Base-by-base conservation (phyloP, 2,329 filamentous ascomycete genomes). In the Penicillium sp. region DNA sequence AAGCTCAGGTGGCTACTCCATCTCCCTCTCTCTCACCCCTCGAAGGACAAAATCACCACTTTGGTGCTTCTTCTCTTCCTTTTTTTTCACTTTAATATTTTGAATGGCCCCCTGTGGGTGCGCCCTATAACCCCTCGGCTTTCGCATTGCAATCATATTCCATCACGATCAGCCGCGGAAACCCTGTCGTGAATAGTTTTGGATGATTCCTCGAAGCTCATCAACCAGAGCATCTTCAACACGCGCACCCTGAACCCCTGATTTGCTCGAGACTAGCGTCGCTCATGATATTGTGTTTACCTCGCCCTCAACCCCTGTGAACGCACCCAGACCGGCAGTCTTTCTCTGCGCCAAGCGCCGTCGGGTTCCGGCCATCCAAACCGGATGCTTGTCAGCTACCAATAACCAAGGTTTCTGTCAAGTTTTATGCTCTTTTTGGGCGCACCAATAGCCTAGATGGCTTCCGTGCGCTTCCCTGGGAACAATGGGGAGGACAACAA, bases 391-490 rank as follows among this genome's bases (percentile, higher is more conserved):
- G 59, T 58, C 58, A 55, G 61, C 55, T 53, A 50, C 50, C 51
- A 51, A 55, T 36, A 56, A 52, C 57, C 58, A 53, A 60, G 57
- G 46, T 47, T 48, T 60, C 47, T 50, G 13, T 61, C 53, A 53
- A 55, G 45, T 67, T 72, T 60, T 62, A 72, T 68, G 68, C 66
- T 67, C 66, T 55, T 38, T 40, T 31, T 44, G 65, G 67, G 70
- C 63, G 59, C 57, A 65, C 43, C 44, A 60, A 40, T 64, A 62
- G 65, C 67, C 64, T 68, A 70, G 57, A 77, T 77, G 75, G 72
- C 75, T 69, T 69, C 72, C 58, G 66, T 73, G 62, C 70, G 70
- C 48, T 74, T 76, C 50, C 67, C 67, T 52, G 65, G 60, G 38
- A 69, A 70, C 50, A 60, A 62, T 47, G 54, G 41, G 36, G 46